Conservation (phyloP, 169 alveolate genomes). For the Plasmodium yoelii region DNA sequence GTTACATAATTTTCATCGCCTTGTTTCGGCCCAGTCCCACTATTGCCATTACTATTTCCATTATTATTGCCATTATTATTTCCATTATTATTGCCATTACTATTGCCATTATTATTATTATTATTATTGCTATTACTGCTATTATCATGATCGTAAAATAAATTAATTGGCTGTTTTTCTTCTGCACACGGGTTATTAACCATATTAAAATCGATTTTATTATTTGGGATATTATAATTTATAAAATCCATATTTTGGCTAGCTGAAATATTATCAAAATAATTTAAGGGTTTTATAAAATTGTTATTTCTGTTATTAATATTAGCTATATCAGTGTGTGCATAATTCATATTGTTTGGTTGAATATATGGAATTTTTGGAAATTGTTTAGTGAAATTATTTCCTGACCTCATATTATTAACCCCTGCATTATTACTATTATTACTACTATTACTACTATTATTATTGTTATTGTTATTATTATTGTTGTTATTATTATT, state of each 20-base stretch:
- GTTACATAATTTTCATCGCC: too few species aligned
- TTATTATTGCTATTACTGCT: too few species aligned
- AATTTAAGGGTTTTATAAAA: constrained; percentile 11
- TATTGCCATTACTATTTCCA: too few species aligned
- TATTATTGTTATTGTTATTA: constrained; percentile 2
- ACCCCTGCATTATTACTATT: background rate
- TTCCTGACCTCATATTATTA: too few species aligned
- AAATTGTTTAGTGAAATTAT: too few species aligned
- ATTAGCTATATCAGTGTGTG: constrained; percentile 4
- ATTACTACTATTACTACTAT: too few species aligned
- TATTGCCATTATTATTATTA: too few species aligned
- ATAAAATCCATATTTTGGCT: constrained; percentile 31
- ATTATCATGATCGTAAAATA: too few species aligned
- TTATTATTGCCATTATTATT: too few species aligned
- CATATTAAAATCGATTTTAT: background rate
- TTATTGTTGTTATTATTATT: background rate
- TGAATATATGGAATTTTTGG: background rate
- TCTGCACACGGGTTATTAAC: background rate
- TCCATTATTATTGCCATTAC: too few species aligned
- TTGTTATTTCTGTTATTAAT: constrained; percentile 10
- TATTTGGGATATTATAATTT: background rate
- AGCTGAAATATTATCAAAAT: constrained; percentile 25
- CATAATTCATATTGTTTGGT: constrained; percentile 31
- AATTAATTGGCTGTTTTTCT: too few species aligned
- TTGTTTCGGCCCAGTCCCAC: too few species aligned